Evolutionary conservation across 345 rosid genomes (phyloP).

Genomic region (Eucalyptus paniculata): DNA sequence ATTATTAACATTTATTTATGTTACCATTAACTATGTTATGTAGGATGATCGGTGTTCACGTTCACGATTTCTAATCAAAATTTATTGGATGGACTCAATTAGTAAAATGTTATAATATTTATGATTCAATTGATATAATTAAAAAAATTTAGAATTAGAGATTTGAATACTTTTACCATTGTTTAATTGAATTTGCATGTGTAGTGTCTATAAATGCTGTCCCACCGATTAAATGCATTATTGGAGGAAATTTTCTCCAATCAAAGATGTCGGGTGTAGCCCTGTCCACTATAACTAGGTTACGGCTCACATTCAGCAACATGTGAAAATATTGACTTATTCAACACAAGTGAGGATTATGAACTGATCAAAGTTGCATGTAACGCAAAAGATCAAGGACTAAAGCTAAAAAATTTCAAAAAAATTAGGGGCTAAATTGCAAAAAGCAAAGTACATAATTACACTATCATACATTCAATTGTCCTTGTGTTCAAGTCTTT

Average conservation of each 20-base stretch:
- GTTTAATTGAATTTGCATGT: background rate
- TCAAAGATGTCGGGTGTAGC: background rate
- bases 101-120: too few species aligned
- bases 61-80: too few species aligned
- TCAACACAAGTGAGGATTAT: background rate
- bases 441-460: background rate
- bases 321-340: background rate
- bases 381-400: background rate
- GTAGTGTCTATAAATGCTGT: background rate
- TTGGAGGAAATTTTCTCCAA: background rate
- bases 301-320: background rate
- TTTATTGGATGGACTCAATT: background rate
- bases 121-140: too few species aligned
- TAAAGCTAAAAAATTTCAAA: background rate
- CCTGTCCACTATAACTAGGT: background rate
- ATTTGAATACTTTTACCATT: too few species aligned
- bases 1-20: too few species aligned
- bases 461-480: background rate
- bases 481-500: background rate
- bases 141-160: too few species aligned
- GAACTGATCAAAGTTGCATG: background rate
- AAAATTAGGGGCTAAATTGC: background rate
- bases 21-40: rapidly evolving
- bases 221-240: background rate
- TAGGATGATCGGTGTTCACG: rapidly evolving